Evolutionary conservation across 371 early-diverging fungal species (phyloP).

Genomic region (Blastocladiella emersonii): DNA sequence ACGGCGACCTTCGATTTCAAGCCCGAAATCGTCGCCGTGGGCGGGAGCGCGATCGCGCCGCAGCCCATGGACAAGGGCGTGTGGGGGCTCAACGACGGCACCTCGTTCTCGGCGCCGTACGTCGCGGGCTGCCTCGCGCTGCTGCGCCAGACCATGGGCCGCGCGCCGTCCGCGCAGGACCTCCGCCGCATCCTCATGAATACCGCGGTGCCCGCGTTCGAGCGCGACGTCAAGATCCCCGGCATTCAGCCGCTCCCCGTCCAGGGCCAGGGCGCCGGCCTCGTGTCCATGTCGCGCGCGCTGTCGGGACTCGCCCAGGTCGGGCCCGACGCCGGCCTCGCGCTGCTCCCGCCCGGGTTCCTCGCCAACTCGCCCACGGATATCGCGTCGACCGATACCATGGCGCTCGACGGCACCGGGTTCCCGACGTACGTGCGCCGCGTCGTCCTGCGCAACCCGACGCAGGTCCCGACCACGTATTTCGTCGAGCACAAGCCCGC

Average conservation of each 20-base stretch:
- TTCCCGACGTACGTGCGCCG: background rate
- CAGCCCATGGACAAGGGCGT: background rate
- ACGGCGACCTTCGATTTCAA: background rate
- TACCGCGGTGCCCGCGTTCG: background rate
- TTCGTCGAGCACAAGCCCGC: background rate
- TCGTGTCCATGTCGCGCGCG: background rate
- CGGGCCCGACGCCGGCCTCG: background rate
- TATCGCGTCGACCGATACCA: background rate
- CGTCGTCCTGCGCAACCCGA: background rate
- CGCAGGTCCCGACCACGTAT: background rate
- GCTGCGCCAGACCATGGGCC: background rate
- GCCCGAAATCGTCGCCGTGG: constrained; percentile 3
- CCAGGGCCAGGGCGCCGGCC: background rate
- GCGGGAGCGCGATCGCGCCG: background rate
- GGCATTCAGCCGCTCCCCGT: background rate
- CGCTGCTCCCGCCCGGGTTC: background rate
- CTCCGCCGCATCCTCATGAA: background rate
- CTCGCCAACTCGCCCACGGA: background rate
- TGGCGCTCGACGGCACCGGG: background rate
- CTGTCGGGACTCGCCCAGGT: background rate
- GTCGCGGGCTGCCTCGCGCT: constrained; percentile 4
- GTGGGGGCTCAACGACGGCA: constrained; percentile 1
- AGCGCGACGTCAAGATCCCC: background rate
- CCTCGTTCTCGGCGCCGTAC: constrained; percentile 5
- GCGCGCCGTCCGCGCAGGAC: background rate